phyloP scores from a whole-genome alignment of 129 eudicot species.

The Flaveria sonorensis region DNA sequence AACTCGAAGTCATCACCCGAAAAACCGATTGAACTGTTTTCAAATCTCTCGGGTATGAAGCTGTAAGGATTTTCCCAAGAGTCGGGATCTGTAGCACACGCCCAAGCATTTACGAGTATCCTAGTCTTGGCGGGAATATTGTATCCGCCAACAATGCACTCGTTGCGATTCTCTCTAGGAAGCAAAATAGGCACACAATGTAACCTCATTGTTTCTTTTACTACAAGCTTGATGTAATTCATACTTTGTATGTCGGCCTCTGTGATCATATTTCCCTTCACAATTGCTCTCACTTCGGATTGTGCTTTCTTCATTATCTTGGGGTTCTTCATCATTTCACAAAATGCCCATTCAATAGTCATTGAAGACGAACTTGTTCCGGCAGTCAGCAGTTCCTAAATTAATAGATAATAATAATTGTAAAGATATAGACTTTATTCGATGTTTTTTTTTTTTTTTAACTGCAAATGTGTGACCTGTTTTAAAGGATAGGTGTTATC shows the following conservation, averaged over 20 bases:
- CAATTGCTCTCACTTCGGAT: not conserved
- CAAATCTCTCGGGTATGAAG: not conserved
- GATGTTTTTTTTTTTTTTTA: too few relatives aligned
- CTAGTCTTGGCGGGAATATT: not conserved
- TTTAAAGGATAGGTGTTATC: too few relatives aligned
- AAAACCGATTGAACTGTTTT: not conserved
- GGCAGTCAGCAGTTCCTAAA: not conserved
- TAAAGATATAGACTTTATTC: too few relatives aligned
- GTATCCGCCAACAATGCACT: not conserved
- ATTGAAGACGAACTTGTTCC: not conserved
- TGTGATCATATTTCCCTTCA: not conserved
- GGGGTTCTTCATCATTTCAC: not conserved
- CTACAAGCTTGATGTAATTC: not conserved
- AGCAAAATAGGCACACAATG: not conserved
- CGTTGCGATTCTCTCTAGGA: not conserved
- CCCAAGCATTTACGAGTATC: not conserved
- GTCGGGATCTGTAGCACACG: not conserved
- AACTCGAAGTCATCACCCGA: not conserved
- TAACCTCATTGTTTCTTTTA: not conserved
- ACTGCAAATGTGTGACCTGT: too few relatives aligned
- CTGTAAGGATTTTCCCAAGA: not conserved
- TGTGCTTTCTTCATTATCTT: not conserved
- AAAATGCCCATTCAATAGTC: constrained; percentile 1
- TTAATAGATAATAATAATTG: not conserved
- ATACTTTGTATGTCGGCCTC: not conserved